A percentile compares a stretch with the other conserved stretches of the same genome.
These are phyloP conservation scores for Kingdonia uniflora DNA, from an alignment of 164 flowering plant genomes.

Conservation along the genomic window DNA sequence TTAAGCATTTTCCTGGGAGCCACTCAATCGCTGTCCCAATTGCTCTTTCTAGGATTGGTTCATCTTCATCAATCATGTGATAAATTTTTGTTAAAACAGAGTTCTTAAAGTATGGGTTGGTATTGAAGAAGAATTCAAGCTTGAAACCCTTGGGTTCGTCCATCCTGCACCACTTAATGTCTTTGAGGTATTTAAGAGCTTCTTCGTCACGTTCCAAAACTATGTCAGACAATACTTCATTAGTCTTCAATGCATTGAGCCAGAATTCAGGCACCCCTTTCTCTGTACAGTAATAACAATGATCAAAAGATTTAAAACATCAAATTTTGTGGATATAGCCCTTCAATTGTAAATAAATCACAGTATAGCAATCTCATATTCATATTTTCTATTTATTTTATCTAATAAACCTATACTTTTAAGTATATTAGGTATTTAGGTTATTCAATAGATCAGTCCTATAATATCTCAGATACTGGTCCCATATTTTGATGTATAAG, in stretches of 20 bases:
- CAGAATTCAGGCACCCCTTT: conserved; percentile 91
- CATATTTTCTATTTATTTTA: too few relatives aligned
- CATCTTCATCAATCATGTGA: conserved; percentile 92
- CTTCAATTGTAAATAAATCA: too few relatives aligned
- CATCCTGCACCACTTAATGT: conserved; percentile 74
- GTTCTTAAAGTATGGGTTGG: conserved; percentile 78
- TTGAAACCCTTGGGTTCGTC: conserved; percentile 87
- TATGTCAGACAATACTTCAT: conserved; percentile 71
- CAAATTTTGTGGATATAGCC: too few relatives aligned
- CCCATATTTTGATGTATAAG: too few relatives aligned
- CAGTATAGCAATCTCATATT: too few relatives aligned
- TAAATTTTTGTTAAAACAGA: conserved; percentile 72
- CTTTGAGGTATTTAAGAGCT: conserved; percentile 77
- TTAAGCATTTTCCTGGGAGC: conserved; percentile 81
- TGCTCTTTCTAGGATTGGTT: conserved; percentile 86
- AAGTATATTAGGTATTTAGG: too few relatives aligned
- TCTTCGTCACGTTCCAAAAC: conserved; percentile 87
- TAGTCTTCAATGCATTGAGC: conserved; percentile 79
- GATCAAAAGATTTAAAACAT: too few relatives aligned
- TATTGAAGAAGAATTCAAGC: conserved; percentile 80
- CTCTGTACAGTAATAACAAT: too few relatives aligned
- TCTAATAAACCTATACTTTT: too few relatives aligned
- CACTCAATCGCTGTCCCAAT: conserved; percentile 95
- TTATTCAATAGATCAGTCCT: too few relatives aligned
- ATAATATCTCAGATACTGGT: too few relatives aligned